Percentiles rank a stretch among this genome's conserved stretches.
Conservation (phyloP, 768 basidiomycete genomes). For the Amylocystis lapponica region DNA sequence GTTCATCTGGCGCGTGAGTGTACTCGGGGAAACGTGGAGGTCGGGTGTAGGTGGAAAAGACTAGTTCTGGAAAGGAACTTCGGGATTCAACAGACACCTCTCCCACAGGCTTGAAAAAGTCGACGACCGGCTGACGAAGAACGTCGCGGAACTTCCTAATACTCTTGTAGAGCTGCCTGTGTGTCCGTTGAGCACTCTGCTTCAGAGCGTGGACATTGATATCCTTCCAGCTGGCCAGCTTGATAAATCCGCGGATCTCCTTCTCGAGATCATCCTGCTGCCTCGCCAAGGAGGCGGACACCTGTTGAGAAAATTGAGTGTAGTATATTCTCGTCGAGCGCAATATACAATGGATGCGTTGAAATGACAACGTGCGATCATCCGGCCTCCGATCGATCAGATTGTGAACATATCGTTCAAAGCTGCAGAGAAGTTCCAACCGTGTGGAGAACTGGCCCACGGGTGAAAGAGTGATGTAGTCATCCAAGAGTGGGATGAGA, state of each 20-base stretch:
- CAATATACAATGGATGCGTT: constrained; percentile 53
- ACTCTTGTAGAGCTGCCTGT: constrained; percentile 85
- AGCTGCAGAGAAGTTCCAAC: constrained; percentile 62
- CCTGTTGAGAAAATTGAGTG: constrained; percentile 44
- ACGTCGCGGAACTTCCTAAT: constrained; percentile 90
- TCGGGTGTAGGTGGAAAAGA: not conserved
- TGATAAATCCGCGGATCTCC: constrained; percentile 80
- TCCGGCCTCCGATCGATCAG: constrained; percentile 30
- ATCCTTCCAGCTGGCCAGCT: constrained; percentile 98
- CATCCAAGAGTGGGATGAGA: constrained; percentile 73
- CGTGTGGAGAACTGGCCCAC: constrained; percentile 78
- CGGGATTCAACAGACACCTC: not conserved
- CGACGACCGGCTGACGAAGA: constrained; percentile 63
- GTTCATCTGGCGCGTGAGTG: constrained; percentile 7
- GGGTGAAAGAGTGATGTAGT: constrained; percentile 70
- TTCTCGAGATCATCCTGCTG: constrained; percentile 66
- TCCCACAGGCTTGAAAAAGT: constrained; percentile 18
- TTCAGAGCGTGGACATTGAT: constrained; percentile 91
- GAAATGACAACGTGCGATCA: constrained; percentile 26
- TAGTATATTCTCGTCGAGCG: constrained; percentile 59
- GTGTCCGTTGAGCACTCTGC: constrained; percentile 85
- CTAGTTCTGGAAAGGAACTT: not conserved
- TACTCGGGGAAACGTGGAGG: constrained; percentile 1
- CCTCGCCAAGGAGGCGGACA: constrained; percentile 43
- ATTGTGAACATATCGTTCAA: constrained; percentile 44